These are phyloP conservation scores for Leccinum uliginosum DNA, from an alignment of 768 basidiomycete species.

Conservation along the genomic window DNA sequence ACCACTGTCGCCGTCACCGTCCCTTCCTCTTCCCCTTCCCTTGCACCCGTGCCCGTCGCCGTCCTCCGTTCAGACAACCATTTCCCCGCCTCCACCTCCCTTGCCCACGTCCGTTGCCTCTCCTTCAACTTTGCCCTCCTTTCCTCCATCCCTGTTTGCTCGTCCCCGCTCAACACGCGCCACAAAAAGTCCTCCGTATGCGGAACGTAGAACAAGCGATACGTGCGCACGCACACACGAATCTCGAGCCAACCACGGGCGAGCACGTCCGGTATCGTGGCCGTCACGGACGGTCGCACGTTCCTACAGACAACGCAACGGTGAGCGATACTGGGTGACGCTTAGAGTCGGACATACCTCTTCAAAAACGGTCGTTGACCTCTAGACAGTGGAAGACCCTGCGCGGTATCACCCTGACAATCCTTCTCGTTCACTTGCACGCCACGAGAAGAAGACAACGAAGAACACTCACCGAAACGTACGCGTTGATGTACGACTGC, in stretches of 20 bases:
- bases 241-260: conserved; percentile 69
- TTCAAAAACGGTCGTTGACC: conserved; percentile 60
- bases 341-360: conserved; percentile 39
- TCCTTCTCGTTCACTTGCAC: not conserved
- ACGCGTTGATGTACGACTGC: conserved; percentile 77
- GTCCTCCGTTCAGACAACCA: conserved; percentile 9
- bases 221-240: conserved; percentile 58
- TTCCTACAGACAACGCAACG: conserved; percentile 12
- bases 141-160: not conserved
- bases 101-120: conserved; percentile 14
- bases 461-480: conserved; percentile 50
- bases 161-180: conserved; percentile 5
- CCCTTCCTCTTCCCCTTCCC: not conserved
- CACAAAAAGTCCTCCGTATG: conserved; percentile 25
- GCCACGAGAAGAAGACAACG: not conserved
- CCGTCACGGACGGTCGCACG: conserved; percentile 7
- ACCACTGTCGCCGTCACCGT: not conserved
- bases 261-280: conserved; percentile 40
- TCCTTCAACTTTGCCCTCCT: conserved; percentile 4
- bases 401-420: conserved; percentile 52
- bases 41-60: not conserved
- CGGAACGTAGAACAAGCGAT: conserved; percentile 25
- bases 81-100: conserved; percentile 9
- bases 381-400: conserved; percentile 45
- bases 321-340: not conserved